These are phyloP conservation scores for Stagonosporopsis cucurbitacearum DNA, from an alignment of 2,329 filamentous ascomycete species.

Conservation along the genomic window DNA sequence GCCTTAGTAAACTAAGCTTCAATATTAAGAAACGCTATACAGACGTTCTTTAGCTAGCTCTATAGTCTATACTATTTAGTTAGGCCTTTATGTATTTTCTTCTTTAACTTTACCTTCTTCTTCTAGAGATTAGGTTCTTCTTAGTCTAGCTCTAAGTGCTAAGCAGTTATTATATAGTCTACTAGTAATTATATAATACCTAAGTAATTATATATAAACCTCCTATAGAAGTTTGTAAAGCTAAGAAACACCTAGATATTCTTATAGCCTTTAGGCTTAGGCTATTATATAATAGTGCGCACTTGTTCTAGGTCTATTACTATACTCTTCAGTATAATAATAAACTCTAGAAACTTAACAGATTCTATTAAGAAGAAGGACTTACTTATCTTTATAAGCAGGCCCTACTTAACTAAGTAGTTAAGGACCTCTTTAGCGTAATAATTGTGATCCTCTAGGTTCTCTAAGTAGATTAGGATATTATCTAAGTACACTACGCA, in stretches of 20 bases:
- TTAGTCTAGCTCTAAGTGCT: not conserved
- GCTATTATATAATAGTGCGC: not conserved
- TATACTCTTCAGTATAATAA: too few species aligned
- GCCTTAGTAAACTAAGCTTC: not conserved
- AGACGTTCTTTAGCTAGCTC: not conserved
- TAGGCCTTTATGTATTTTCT: not conserved
- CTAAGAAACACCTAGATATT: not conserved
- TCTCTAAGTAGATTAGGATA: conserved; percentile 4
- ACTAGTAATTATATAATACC: not conserved
- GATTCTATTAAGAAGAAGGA: too few species aligned
- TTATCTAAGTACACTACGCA: not conserved
- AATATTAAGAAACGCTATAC: not conserved
- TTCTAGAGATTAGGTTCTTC: not conserved
- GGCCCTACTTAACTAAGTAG: not conserved
- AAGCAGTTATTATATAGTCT: not conserved
- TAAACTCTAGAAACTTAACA: too few species aligned
- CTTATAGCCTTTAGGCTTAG: not conserved
- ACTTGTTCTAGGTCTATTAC: not conserved
- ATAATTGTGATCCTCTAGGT: not conserved
- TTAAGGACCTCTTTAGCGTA: not conserved
- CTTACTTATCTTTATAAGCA: too few species aligned
- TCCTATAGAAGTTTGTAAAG: not conserved
- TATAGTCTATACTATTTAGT: too few species aligned
- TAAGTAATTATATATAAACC: not conserved
- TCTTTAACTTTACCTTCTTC: not conserved